These are phyloP conservation scores for Primulina eburnea DNA, from an alignment of 257 asterid species.

Conservation along the genomic window DNA sequence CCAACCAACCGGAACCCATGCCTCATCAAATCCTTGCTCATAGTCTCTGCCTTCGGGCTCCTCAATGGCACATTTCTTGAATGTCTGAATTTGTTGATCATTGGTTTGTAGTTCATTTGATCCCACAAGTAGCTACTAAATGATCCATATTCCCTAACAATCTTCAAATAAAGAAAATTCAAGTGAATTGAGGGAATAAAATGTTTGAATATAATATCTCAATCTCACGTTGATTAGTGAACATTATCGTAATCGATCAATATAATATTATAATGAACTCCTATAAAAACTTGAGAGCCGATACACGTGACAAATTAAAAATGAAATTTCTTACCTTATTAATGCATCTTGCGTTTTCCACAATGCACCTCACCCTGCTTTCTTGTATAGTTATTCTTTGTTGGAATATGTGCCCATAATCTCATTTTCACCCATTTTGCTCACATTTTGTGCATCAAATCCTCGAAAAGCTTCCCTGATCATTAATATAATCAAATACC, in stretches of 20 bases:
- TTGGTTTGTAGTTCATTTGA: conserved; percentile 64
- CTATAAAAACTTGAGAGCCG: no score
- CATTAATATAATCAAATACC: background rate
- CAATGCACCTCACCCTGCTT: conserved; percentile 74
- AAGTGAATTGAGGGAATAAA: no score
- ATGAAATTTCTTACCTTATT: conserved; percentile 47
- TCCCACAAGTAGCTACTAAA: conserved; percentile 87
- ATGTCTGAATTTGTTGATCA: conserved; percentile 60
- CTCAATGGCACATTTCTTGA: conserved; percentile 83
- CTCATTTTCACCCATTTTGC: conserved; percentile 76
- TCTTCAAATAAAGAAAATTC: conserved; percentile 29
- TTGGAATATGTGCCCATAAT: conserved; percentile 47
- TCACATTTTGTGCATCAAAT: conserved; percentile 63
- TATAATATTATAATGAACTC: no score
- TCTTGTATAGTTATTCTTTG: conserved; percentile 56
- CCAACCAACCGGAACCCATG: conserved; percentile 89
- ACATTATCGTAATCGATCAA: no score
- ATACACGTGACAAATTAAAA: no score
- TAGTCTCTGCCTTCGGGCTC: conserved; percentile 78
- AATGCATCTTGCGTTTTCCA: conserved; percentile 85
- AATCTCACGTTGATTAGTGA: no score
- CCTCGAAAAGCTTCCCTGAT: conserved; percentile 66
- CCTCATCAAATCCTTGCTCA: conserved; percentile 76
- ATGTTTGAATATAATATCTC: no score
- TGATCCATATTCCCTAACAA: conserved; percentile 72